These are phyloP conservation scores for Sporothrix dimorphospora DNA, from an alignment of 2,329 filamentous ascomycete genomes.

Conservation along the genomic window DNA sequence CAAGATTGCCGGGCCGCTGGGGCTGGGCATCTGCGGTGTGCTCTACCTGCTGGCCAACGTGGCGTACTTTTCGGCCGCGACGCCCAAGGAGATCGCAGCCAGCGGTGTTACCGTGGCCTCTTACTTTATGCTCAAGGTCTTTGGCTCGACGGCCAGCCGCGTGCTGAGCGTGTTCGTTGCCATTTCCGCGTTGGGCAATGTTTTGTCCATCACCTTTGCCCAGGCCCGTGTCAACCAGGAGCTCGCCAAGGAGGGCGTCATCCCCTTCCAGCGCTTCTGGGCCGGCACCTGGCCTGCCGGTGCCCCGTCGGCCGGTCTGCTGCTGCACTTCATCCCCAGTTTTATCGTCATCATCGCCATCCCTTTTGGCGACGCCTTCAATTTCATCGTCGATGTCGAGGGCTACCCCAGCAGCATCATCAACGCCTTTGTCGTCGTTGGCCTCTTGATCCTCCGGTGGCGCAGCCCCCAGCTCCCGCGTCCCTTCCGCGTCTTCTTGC, in stretches of 20 bases:
- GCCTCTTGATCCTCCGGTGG: constrained; percentile 42
- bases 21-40: constrained; percentile 60
- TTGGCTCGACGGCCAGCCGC: constrained; percentile 60
- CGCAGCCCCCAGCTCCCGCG: constrained; percentile 51
- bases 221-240: constrained; percentile 70
- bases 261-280: constrained; percentile 65
- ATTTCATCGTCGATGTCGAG: constrained; percentile 59
- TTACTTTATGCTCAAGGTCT: constrained; percentile 64
- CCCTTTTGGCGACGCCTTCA: constrained; percentile 58
- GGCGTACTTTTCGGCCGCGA: constrained; percentile 66
- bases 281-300: constrained; percentile 68
- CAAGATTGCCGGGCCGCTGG: constrained; percentile 64
- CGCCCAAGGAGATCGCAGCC: constrained; percentile 59
- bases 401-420: constrained; percentile 53
- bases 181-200: constrained; percentile 64
- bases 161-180: constrained; percentile 63
- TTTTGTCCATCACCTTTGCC: constrained; percentile 66
- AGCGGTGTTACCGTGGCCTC: constrained; percentile 64
- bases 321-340: constrained; percentile 68
- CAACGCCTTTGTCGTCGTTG: constrained; percentile 57
- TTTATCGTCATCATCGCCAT: constrained; percentile 53
- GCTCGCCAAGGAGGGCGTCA: constrained; percentile 66
- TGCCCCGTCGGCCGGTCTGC: constrained; percentile 61
- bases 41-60: constrained; percentile 67
- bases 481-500: constrained; percentile 57